These are phyloP conservation scores for Apiospora kogelbergensis DNA, from an alignment of 2,329 filamentous ascomycete genomes.

Conservation along the genomic window DNA sequence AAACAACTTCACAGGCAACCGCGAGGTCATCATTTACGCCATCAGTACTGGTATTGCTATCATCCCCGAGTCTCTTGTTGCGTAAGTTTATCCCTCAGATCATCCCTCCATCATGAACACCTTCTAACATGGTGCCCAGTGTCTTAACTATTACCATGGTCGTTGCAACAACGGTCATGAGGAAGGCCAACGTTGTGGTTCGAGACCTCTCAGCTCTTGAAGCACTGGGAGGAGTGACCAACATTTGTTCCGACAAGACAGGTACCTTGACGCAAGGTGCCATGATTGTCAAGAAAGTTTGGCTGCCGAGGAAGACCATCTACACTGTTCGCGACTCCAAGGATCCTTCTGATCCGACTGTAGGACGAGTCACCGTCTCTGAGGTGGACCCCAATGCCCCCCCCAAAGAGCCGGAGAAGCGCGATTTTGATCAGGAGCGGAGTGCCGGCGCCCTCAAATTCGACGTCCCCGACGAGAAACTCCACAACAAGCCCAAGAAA, in stretches of 20 bases:
- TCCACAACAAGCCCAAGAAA: conserved; percentile 37
- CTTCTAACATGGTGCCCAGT: conserved; percentile 26
- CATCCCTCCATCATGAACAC: background rate
- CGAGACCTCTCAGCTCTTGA: conserved; percentile 67
- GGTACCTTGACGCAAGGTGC: conserved; percentile 68
- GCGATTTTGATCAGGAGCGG: conserved; percentile 60
- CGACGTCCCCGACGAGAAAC: conserved; percentile 60
- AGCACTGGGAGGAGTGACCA: conserved; percentile 68
- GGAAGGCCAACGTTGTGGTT: conserved; percentile 63
- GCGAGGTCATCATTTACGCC: conserved; percentile 58
- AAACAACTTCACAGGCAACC: conserved; percentile 51
- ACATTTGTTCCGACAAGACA: conserved; percentile 74
- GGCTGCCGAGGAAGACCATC: conserved; percentile 58
- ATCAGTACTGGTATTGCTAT: conserved; percentile 61
- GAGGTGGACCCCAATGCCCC: conserved; percentile 33
- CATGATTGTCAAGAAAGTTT: conserved; percentile 69
- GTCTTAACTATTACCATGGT: conserved; percentile 72
- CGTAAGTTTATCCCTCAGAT: conserved; percentile 38
- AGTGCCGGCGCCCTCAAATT: conserved; percentile 61
- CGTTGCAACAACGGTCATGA: conserved; percentile 63
- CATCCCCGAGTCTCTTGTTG: conserved; percentile 65
- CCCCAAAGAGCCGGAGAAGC: conserved; percentile 38
- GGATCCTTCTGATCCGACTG: conserved; percentile 61
- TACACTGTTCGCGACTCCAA: conserved; percentile 63
- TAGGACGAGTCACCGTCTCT: conserved; percentile 52